Base-by-base conservation (phyloP, 2,329 filamentous ascomycete species). In the Coniochaeta prunicola region DNA sequence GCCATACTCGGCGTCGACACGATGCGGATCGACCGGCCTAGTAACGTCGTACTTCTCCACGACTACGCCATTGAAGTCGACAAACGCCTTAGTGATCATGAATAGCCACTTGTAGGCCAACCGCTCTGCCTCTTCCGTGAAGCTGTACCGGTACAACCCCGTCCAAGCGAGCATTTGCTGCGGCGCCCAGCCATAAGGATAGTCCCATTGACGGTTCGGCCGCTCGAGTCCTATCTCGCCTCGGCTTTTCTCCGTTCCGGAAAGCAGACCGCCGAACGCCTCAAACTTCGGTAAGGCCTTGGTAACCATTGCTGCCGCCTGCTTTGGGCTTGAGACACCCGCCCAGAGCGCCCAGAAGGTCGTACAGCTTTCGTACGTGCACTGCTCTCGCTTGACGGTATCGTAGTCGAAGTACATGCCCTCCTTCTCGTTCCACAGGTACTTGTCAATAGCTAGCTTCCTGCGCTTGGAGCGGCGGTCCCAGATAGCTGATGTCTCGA, bases 41-140 rank as follows among this genome's bases (percentile, higher is more conserved):
- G 93, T 97, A 61, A 99, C 94, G 74, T 99, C 91, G 77, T 99
- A 99, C 77, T 99, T 99, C 76, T 99, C 94, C 6, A 97, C 94
- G 1, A 99, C 93, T 9, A 97, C 92, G 40, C 94, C 94, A 70
- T 97, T 97, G 80, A 93, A 97, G 73, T 99, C 93, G 61, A 97
- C 92, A 76, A 97, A 97, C 0, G 94, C 92, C 75, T 96, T 97
- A 60, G 91, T 97, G 68, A 97, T 92, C 93, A 97, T 97, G 72
- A 92, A 96, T 57, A 97, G 77, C 94, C 94, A 99, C 74, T 94
- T 92, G 75, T 99, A 99, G 0, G 91, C 90, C 63, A 99, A 76
- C 34, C 92, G 82, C 75, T 96, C 90, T 1, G 92, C 92, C 62
- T 97, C 92, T 26, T 93, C 90, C 30, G 88, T 86, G 71, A 96